Evolutionary conservation across 2,329 filamentous ascomycete genomes (phyloP), one percentile per base, ranked within the genome.

Genomic region (Trichocomaceae sp.): DNA sequence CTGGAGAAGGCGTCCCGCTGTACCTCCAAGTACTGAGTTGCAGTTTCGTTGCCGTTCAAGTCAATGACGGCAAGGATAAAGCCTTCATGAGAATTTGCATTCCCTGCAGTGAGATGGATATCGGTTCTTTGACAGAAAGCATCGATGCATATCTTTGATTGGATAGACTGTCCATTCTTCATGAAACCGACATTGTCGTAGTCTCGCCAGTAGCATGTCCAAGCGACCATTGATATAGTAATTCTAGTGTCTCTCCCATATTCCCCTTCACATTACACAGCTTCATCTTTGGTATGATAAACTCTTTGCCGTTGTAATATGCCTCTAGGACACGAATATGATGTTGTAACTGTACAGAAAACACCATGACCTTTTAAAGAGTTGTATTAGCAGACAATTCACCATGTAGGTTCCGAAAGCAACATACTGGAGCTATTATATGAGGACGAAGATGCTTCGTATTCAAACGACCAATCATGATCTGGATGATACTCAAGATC

Each of bases 1-100:
- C 65, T 62, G 63, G 59, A 64, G 63, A 62, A 66, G 64, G 64
- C 64, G 66, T 63, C 67, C 63, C n/a, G n/a, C n/a, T n/a, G n/a
- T n/a, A n/a, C n/a, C n/a, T n/a, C n/a, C n/a, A n/a, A n/a, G n/a
- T n/a, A n/a, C n/a, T n/a, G n/a, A n/a, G n/a, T n/a, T n/a, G n/a
- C n/a, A n/a, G n/a, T n/a, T n/a, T n/a, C n/a, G n/a, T n/a, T n/a
- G n/a, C n/a, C n/a, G n/a, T n/a, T n/a, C n/a, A n/a, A n/a, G n/a
- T n/a, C n/a, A n/a, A n/a, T n/a, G n/a, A n/a, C n/a, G n/a, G n/a
- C n/a, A n/a, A n/a, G n/a, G n/a, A n/a, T n/a, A n/a, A n/a, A n/a
- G n/a, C n/a, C n/a, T n/a, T n/a, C n/a, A n/a, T n/a, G n/a, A n/a
- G n/a, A n/a, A n/a, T n/a, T n/a, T n/a, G n/a, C n/a, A n/a, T n/a